A percentile compares a stretch with the other conserved stretches of the same genome.
phyloP scores from a whole-genome alignment of 2,329 filamentous ascomycete species.

The Colletotrichum sp. region DNA sequence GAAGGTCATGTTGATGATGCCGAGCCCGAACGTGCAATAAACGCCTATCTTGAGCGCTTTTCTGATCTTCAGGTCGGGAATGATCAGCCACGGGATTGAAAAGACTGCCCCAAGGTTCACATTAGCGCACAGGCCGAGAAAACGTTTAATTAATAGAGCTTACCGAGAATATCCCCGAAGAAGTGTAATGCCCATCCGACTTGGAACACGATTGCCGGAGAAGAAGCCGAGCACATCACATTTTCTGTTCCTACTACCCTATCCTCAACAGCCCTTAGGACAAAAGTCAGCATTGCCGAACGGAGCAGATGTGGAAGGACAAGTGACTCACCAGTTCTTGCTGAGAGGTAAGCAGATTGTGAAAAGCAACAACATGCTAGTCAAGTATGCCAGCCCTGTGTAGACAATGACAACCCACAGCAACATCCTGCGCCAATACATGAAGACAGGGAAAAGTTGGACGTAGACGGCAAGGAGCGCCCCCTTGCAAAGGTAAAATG shows the following conservation, averaged over 20 bases:
- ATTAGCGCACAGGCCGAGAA: background rate
- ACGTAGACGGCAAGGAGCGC: constrained; percentile 15
- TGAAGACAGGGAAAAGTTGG: constrained; percentile 13
- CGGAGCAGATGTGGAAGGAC: background rate
- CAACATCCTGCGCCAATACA: constrained; percentile 11
- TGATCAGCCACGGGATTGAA: background rate
- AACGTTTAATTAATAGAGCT: background rate
- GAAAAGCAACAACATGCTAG: constrained; percentile 12
- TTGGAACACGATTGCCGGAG: constrained; percentile 3
- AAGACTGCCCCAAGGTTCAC: background rate
- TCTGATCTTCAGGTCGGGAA: constrained; percentile 12
- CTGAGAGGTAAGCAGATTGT: constrained; percentile 9
- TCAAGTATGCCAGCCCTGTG: background rate
- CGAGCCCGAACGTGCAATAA: constrained; percentile 13
- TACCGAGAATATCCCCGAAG: constrained; percentile 7
- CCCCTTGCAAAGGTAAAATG: constrained; percentile 15
- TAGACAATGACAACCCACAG: constrained; percentile 4
- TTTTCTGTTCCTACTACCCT: background rate
- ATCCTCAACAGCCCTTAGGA: background rate
- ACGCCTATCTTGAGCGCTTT: constrained; percentile 5
- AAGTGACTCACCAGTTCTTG: background rate
- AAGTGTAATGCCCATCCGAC: constrained; percentile 17
- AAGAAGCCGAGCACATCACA: constrained; percentile 12
- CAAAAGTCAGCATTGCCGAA: background rate
- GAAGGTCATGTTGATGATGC: constrained; percentile 18